phyloP scores from a whole-genome alignment of 257 asterid genomes.

The Henckelia pumila region DNA sequence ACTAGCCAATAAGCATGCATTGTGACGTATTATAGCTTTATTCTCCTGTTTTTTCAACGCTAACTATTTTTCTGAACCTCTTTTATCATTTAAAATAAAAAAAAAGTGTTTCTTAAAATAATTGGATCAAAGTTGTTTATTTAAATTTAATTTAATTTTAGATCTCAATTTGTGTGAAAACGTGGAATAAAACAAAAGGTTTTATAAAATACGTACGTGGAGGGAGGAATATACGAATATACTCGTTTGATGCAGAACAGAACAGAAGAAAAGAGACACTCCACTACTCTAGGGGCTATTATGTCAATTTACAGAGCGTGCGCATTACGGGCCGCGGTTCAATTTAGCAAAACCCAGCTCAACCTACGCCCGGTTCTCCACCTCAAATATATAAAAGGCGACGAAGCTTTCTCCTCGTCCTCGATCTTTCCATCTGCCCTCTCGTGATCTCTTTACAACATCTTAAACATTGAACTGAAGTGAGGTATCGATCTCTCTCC shows the following conservation, averaged over 20 bases:
- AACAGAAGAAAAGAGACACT: too few species aligned
- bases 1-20: too few species aligned
- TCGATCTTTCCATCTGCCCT: constrained; percentile 9
- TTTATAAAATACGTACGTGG: not conserved
- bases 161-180: not conserved
- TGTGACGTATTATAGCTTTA: too few species aligned
- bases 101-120: too few species aligned
- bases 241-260: not conserved
- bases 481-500: constrained; percentile 11
- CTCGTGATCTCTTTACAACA: constrained; percentile 1
- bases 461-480: not conserved
- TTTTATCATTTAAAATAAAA: too few species aligned
- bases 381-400: constrained; percentile 9
- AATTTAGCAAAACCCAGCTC: constrained; percentile 13
- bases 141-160: too few species aligned
- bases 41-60: too few species aligned
- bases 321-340: constrained; percentile 7
- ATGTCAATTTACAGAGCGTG: constrained; percentile 1
- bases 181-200: not conserved
- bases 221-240: constrained; percentile 16
- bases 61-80: too few species aligned
- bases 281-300: not conserved
- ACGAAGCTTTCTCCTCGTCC: constrained; percentile 15
- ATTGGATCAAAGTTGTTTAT: too few species aligned
- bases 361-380: constrained; percentile 26